Percentiles rank a stretch among this genome's conserved stretches.
phyloP scores from a whole-genome alignment of 306 rosid species.

The Rubus parviflorus region DNA sequence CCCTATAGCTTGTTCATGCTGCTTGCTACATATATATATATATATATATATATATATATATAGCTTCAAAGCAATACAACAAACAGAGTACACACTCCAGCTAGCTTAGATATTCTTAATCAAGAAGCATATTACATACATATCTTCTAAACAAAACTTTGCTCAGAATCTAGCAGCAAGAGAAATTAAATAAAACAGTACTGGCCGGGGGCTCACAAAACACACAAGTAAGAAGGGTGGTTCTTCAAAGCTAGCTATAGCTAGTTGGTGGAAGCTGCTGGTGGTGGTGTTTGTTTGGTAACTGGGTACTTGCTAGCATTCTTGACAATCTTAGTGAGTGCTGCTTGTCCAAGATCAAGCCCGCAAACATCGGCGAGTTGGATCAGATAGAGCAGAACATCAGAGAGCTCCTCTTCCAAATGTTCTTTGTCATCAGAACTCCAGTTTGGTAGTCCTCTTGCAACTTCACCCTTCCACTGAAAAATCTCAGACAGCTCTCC shows the following conservation, averaged over 20 bases:
- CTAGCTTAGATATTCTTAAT: too few relatives aligned
- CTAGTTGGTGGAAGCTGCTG: constrained; percentile 30
- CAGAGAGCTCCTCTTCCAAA: constrained; percentile 75
- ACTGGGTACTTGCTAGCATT: constrained; percentile 71
- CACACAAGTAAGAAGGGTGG: background rate
- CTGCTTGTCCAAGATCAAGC: constrained; percentile 78
- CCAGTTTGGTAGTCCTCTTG: constrained; percentile 76
- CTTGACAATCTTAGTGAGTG: constrained; percentile 58
- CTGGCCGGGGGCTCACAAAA: too few relatives aligned
- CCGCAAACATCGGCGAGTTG: constrained; percentile 77
- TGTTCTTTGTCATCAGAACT: constrained; percentile 67
- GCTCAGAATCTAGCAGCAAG: too few relatives aligned
- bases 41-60: too few relatives aligned
- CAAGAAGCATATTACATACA: too few relatives aligned
- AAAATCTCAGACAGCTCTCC: constrained; percentile 79
- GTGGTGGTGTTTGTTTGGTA: constrained; percentile 21
- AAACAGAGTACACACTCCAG: too few relatives aligned
- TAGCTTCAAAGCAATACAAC: too few relatives aligned
- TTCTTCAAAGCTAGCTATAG: background rate
- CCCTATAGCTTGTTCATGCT: too few relatives aligned
- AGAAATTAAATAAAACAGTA: too few relatives aligned
- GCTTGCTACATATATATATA: too few relatives aligned
- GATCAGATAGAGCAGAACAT: constrained; percentile 68
- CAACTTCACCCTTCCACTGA: constrained; percentile 90
- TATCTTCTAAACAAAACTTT: too few relatives aligned